Base-by-base conservation (phyloP, 2,329 filamentous ascomycete genomes). In the Xylariaceae sp. region DNA sequence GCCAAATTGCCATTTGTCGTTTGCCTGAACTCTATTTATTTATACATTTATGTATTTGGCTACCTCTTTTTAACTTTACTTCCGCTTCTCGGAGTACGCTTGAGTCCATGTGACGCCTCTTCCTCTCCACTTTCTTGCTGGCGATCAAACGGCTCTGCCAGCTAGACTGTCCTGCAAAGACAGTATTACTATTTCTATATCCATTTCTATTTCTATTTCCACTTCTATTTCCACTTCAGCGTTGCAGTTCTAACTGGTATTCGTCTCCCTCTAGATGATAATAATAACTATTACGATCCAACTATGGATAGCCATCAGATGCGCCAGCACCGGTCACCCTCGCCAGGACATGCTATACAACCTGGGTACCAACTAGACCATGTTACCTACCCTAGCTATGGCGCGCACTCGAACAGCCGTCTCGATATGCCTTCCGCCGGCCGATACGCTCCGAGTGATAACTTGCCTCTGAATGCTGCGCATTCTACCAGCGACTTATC, bases 341-440 rank as follows among this genome's bases (percentile, higher is more conserved):
- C 89, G 46, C 89, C 89, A 35, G 86, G 84, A 47, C 86, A 89
- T 62, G 88, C 87, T 31, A 74, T 87, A 12, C 82, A 83, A 56
- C 82, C 86, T 64, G 83, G 85, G 61, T 95, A 96, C 70, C 88
- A 95, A 68, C 80, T 95, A 46, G 86, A 94, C 44, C 88, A 95
- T 70, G 82, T 85, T 61, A 84, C 85, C 6, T 91, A 89, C 68
- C 77, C 74, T 51, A 71, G 72, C 35, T 78, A 74, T 56, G 56
- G 56, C 41, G 69, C 76, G 58, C 50, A 63, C 26, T 50, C 59
- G 11, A 39, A 51, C 26, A 63, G 58, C 43, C 84, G 84, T 57
- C 75, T 91, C 49, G 82, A 88, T 62, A 89, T 90, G 68, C 87
- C 86, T 72, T 84, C 81, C 3, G 80, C 80, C 53, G 70, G 71